phyloP scores from a whole-genome alignment of 2,329 filamentous ascomycete genomes.

The Fusarium sp. region DNA sequence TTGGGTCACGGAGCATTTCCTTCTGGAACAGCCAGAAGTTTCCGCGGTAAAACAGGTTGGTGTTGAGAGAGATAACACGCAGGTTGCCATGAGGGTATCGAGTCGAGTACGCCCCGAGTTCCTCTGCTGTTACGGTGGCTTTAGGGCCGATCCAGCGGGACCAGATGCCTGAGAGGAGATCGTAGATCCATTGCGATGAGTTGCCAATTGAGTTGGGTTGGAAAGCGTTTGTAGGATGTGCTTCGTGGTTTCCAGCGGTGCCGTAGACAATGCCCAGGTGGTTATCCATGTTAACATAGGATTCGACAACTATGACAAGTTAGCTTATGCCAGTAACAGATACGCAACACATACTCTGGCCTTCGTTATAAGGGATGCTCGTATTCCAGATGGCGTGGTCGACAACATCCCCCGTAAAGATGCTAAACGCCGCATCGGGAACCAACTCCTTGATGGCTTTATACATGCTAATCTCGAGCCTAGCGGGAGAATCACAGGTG shows the following conservation, averaged over 20 bases:
- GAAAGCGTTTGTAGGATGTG: slow-evolving; percentile 63
- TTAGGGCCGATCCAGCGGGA: slow-evolving; percentile 56
- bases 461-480: slow-evolving; percentile 66
- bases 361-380: slow-evolving; percentile 45
- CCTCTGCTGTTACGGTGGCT: slow-evolving; percentile 44
- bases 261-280: slow-evolving; percentile 60
- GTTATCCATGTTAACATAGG: slow-evolving; percentile 58
- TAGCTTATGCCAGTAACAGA: background rate
- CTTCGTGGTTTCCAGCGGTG: slow-evolving; percentile 68
- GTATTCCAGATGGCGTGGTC: slow-evolving; percentile 64
- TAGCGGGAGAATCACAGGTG: slow-evolving; percentile 62
- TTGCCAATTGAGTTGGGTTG: slow-evolving; percentile 53
- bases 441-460: slow-evolving; percentile 58
- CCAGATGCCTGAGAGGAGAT: slow-evolving; percentile 59
- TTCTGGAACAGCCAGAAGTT: slow-evolving; percentile 67
- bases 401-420: slow-evolving; percentile 70
- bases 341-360: slow-evolving; percentile 41
- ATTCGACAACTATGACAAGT: slow-evolving; percentile 50
- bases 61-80: slow-evolving; percentile 69
- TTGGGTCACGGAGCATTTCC: slow-evolving; percentile 61
- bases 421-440: slow-evolving; percentile 61
- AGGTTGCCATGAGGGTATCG: slow-evolving; percentile 58
- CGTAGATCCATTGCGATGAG: slow-evolving; percentile 63
- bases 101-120: slow-evolving; percentile 62
- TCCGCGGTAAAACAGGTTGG: slow-evolving; percentile 67